phyloP scores from a whole-genome alignment of 2,329 filamentous ascomycete species.

The Gaeumannomyces tritici region DNA sequence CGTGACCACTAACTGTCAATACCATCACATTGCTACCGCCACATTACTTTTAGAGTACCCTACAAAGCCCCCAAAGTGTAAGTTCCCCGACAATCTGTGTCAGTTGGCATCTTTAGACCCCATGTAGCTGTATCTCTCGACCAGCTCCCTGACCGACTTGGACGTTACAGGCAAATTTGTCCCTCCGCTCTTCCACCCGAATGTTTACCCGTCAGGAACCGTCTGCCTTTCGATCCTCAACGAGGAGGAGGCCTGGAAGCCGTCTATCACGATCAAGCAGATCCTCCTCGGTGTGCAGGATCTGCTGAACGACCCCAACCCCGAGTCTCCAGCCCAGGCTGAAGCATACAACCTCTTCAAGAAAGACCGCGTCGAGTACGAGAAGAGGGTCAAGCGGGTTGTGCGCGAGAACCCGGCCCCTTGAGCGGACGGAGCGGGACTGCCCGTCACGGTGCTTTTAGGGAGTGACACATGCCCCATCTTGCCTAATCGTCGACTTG shows the following conservation, averaged over 20 bases:
- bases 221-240: constrained; percentile 96
- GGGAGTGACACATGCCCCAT: neutral
- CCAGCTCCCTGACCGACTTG: constrained; percentile 3
- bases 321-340: constrained; percentile 90
- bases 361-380: constrained; percentile 78
- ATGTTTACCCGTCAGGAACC: constrained; percentile 96
- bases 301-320: constrained; percentile 91
- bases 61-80: constrained; percentile 98
- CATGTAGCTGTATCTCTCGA: constrained; percentile 7
- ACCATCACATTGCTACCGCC: neutral
- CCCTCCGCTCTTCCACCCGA: constrained; percentile 93
- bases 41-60: constrained; percentile 65
- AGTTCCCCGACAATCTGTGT: constrained; percentile 21
- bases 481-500: neutral
- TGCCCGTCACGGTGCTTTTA: neutral
- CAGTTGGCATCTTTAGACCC: neutral
- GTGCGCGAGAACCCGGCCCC: constrained; percentile 84
- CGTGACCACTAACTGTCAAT: neutral
- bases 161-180: constrained; percentile 73
- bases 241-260: constrained; percentile 98
- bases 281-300: constrained; percentile 95
- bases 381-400: constrained; percentile 75
- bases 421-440: constrained; percentile 20
- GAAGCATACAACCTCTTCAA: constrained; percentile 97
- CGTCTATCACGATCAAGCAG: constrained; percentile 96